phyloP scores from a whole-genome alignment of 805 yeast genomes.

The Blastobotrys peoriensis region DNA sequence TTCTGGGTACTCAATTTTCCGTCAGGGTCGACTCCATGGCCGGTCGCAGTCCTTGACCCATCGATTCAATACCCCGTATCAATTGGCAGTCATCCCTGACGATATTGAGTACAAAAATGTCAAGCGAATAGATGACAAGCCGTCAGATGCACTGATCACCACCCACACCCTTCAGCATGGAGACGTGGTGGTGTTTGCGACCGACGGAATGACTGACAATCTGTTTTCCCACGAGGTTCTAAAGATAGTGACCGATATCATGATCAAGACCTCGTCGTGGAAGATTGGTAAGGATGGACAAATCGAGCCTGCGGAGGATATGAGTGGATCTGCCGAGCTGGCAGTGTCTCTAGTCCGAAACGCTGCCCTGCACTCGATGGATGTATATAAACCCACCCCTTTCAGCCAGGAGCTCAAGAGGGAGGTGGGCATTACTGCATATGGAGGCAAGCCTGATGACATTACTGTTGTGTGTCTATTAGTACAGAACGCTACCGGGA shows the following conservation, averaged over 20 bases:
- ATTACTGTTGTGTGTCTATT: constrained; percentile 74
- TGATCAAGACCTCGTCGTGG: constrained; percentile 33
- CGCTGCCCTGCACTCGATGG: constrained; percentile 65
- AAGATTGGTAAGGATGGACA: constrained; percentile 23
- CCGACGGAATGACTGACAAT: constrained; percentile 93
- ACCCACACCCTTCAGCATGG: constrained; percentile 57
- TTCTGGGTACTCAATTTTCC: constrained; percentile 86
- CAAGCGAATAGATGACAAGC: constrained; percentile 62
- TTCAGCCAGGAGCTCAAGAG: constrained; percentile 73
- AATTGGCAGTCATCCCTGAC: constrained; percentile 76
- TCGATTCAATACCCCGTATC: constrained; percentile 88
- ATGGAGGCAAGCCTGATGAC: constrained; percentile 96
- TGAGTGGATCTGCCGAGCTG: constrained; percentile 38
- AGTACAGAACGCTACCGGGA: constrained; percentile 33
- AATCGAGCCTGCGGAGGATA: constrained; percentile 18
- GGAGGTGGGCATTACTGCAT: constrained; percentile 59
- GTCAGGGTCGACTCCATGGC: constrained; percentile 53
- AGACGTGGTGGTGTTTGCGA: constrained; percentile 79
- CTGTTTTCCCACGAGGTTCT: constrained; percentile 68
- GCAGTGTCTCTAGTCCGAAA: constrained; percentile 54
- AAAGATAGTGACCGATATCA: constrained; percentile 53
- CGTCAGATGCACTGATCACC: constrained; percentile 62
- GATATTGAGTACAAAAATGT: constrained; percentile 26
- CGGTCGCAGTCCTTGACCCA: constrained; percentile 77
- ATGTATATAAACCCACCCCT: constrained; percentile 71